phyloP scores from a whole-genome alignment of 305 asterid genomes.

The Fraxinus angustifolia region DNA sequence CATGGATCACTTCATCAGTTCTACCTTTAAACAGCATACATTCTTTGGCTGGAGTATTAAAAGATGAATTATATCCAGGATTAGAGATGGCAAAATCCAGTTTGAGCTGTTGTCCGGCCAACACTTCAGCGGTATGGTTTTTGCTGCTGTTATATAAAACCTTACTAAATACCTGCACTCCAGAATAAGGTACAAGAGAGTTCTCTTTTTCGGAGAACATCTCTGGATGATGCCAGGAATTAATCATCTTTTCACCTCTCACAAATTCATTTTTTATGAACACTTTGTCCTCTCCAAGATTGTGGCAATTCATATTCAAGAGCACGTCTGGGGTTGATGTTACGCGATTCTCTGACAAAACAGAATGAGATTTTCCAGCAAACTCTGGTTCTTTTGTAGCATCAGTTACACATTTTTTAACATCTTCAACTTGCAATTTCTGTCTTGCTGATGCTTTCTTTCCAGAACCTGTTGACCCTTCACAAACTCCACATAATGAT shows the following conservation, averaged over 20 bases:
- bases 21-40: conserved; percentile 25
- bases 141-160: conserved; percentile 23
- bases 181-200: conserved; percentile 45
- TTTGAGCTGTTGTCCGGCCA: conserved; percentile 36
- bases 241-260: conserved; percentile 31
- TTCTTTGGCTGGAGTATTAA: conserved; percentile 34
- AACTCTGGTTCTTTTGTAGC: conserved; percentile 36
- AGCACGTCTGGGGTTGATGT: conserved; percentile 28
- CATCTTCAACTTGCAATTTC: conserved; percentile 39
- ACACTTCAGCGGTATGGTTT: conserved; percentile 31
- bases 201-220: conserved; percentile 30
- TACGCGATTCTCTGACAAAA: conserved; percentile 32
- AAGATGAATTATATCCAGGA: conserved; percentile 31
- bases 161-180: conserved; percentile 34
- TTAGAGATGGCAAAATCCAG: conserved; percentile 17
- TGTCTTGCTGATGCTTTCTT: conserved; percentile 33
- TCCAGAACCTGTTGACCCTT: conserved; percentile 28
- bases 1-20: conserved; percentile 27
- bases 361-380: conserved; percentile 31
- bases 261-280: conserved; percentile 1
- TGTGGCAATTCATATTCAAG: conserved; percentile 27
- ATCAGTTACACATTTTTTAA: conserved; percentile 28
- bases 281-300: conserved; percentile 32
- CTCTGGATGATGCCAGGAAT: conserved; percentile 30
- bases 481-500: conserved; percentile 31